Base-by-base conservation (phyloP, 768 basidiomycete species). In the Agrocybe pediades region DNA sequence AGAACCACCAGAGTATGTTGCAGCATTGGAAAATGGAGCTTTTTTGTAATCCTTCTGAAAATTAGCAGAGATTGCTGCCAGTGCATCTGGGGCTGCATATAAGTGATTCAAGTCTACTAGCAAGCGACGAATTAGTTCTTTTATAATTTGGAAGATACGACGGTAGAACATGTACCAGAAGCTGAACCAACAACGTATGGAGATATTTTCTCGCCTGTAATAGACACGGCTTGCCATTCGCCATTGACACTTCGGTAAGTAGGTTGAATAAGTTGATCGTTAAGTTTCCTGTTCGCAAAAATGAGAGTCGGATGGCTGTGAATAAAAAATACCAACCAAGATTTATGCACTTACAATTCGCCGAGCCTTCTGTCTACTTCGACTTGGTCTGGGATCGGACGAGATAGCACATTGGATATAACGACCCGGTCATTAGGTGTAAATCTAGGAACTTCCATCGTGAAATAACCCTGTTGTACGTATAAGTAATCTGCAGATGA, bases 321-420 rank as follows among this genome's bases (percentile, higher is more conserved):
- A 19, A 44, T 20, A 7, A 29, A 21, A 54, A 55, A 41, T 16
- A 9, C 33, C 27, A 36, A 52, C 51, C 30, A 17, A 11, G 23
- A 30, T n/a, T n/a, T n/a, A n/a, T 27, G 56, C 23, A 73, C 84
- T 55, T 57, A 87, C 86, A 81, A 79, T 54, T 80, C 79, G 13
- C 69, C 63, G 9, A 85, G 62, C 54, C 70, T 67, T 30, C 64
- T 56, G 15, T 64, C 49, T 1, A 83, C 75, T 51, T 80, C 77
- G 8, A 59, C 66, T 43, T 81, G 77, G 40, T 74, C 66, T 8
- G 83, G 80, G 7, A 63, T 42, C 2, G 69, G 60, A 49, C 87
- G 67, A 29, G 71, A 69, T 1, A 91, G 65, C 17, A 93, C 79
- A n/a, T 63, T 68, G 5, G 83, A 79, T 16, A 87, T 73, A 8